These are phyloP conservation scores for Pyracantha coccinea DNA, from an alignment of 331 rosid species.

Conservation along the genomic window DNA sequence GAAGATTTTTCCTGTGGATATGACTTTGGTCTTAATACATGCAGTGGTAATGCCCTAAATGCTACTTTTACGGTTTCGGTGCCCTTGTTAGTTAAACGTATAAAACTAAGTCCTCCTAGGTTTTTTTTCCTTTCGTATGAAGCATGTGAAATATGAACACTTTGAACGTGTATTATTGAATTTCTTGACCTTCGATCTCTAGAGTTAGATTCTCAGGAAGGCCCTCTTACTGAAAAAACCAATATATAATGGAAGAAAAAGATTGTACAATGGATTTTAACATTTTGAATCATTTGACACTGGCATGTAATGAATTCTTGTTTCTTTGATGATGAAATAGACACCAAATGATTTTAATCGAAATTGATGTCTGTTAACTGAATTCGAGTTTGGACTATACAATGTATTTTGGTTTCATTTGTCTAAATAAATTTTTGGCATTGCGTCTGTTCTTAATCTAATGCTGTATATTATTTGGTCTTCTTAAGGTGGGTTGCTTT, in stretches of 20 bases:
- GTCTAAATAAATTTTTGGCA: not conserved
- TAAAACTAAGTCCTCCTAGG: not conserved
- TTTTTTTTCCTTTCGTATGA: not conserved
- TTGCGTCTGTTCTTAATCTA: slow-evolving; percentile 18
- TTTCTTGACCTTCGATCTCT: slow-evolving; percentile 2
- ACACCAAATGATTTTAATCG: not conserved
- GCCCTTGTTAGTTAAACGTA: slow-evolving; percentile 1
- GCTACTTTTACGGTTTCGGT: not conserved
- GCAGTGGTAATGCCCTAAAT: slow-evolving; percentile 29
- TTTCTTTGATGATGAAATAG: not conserved
- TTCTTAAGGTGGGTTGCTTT: slow-evolving; percentile 52
- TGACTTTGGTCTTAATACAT: slow-evolving; percentile 39
- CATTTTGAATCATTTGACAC: not conserved
- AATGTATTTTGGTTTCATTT: not conserved
- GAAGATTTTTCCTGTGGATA: slow-evolving; percentile 40
- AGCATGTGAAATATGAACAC: not conserved
- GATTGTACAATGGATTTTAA: not conserved
- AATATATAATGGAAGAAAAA: not conserved
- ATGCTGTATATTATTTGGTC: slow-evolving; percentile 21
- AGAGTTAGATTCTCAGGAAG: not conserved
- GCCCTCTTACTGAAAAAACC: not conserved
- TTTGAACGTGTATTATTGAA: not conserved
- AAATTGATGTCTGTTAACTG: not conserved
- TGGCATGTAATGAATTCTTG: not conserved
- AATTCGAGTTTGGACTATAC: not conserved